phyloP scores from a whole-genome alignment of 1,139 yeast genomes.

The Kurtzmaniella quercitrusa region DNA sequence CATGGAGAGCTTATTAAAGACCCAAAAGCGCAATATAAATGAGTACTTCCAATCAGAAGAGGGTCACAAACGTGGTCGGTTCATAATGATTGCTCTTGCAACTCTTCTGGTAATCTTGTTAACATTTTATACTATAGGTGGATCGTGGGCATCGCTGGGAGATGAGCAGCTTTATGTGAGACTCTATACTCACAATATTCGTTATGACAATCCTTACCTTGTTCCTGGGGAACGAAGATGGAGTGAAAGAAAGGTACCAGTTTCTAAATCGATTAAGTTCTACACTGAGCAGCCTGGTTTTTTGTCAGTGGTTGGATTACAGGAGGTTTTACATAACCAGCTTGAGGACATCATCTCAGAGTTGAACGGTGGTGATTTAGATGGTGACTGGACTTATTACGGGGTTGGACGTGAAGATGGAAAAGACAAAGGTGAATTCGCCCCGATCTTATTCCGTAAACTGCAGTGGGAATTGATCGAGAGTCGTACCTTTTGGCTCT shows the following conservation, averaged over 20 bases:
- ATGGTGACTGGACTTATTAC: conserved; percentile 34
- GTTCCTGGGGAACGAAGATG: conserved; percentile 40
- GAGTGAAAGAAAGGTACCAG: conserved; percentile 33
- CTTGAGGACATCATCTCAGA: conserved; percentile 39
- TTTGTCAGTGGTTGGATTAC: conserved; percentile 45
- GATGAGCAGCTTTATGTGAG: conserved; percentile 22
- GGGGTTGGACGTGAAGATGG: conserved; percentile 51
- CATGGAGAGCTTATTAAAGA: not conserved
- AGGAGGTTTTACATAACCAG: conserved; percentile 53
- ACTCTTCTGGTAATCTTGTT: not conserved
- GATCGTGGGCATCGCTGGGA: not conserved
- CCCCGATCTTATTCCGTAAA: conserved; percentile 37
- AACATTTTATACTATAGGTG: not conserved
- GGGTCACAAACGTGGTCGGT: not conserved
- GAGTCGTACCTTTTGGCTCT: conserved; percentile 37
- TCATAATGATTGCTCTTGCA: not conserved
- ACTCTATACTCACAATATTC: conserved; percentile 50
- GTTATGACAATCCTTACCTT: conserved; percentile 37
- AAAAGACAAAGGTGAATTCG: conserved; percentile 36
- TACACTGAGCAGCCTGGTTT: conserved; percentile 24
- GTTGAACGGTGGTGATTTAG: conserved; percentile 20
- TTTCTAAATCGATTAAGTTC: conserved; percentile 36
- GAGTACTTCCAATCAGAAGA: not conserved
- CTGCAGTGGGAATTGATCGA: conserved; percentile 34
- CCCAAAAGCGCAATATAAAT: not conserved